These are phyloP conservation scores for Castanospermum australe DNA, from an alignment of 306 rosid species.

Conservation along the genomic window DNA sequence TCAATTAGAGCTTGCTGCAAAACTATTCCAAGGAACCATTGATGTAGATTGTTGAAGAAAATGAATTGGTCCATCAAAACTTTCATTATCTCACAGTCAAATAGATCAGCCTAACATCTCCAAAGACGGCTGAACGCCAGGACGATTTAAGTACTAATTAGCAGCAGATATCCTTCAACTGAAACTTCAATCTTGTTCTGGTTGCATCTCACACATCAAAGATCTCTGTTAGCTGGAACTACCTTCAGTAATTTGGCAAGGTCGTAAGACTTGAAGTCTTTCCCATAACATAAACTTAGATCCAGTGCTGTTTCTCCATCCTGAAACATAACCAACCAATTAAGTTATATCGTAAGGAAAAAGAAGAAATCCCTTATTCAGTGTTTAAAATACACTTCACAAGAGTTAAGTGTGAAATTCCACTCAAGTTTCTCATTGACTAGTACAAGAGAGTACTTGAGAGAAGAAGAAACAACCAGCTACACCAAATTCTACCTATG, in stretches of 20 bases:
- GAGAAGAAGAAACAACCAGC: background rate
- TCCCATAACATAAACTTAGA: slow-evolving; percentile 81
- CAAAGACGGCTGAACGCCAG: slow-evolving; percentile 13
- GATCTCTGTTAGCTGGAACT: slow-evolving; percentile 39
- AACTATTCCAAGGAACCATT: slow-evolving; percentile 6
- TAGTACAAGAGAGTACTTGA: background rate
- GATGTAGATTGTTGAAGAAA: background rate
- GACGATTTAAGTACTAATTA: slow-evolving; percentile 7
- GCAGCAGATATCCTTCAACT: background rate
- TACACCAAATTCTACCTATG: background rate
- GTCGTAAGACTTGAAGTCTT: slow-evolving; percentile 81
- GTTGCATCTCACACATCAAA: slow-evolving; percentile 34
- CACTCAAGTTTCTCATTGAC: background rate
- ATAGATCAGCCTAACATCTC: slow-evolving; percentile 10
- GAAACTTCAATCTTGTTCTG: slow-evolving; percentile 11
- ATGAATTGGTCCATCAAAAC: background rate
- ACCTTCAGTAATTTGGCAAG: slow-evolving; percentile 75
- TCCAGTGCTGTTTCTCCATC: slow-evolving; percentile 85
- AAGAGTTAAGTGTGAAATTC: background rate
- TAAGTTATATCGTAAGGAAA: background rate
- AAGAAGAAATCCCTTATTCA: background rate
- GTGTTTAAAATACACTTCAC: background rate
- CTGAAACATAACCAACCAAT: slow-evolving; percentile 48
- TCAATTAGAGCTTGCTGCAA: slow-evolving; percentile 15
- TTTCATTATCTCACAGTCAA: slow-evolving; percentile 9